Evolutionary conservation across 1,139 yeast genomes (phyloP).

Genomic region (Yamadazyma mexicana): DNA sequence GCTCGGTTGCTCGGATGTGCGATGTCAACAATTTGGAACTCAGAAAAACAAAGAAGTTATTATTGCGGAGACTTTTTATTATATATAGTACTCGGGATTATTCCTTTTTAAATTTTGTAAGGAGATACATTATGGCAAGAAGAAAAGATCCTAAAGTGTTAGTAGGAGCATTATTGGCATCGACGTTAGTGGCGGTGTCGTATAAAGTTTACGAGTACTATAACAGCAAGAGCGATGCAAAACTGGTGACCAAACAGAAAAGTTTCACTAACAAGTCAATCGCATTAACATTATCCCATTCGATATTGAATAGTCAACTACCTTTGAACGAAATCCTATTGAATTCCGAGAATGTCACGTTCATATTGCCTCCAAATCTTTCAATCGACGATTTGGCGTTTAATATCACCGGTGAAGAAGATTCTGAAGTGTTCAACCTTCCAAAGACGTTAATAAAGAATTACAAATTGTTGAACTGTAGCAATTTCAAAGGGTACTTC

Average conservation of each 20-base stretch:
- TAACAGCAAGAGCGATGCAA: background rate
- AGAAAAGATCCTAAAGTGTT: slow-evolving; percentile 32
- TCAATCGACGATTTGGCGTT: slow-evolving; percentile 40
- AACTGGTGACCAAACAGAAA: slow-evolving; percentile 10
- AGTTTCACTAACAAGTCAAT: slow-evolving; percentile 36
- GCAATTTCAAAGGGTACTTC: slow-evolving; percentile 44
- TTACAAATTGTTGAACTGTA: slow-evolving; percentile 43
- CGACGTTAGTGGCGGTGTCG: slow-evolving; percentile 36
- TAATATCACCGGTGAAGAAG: slow-evolving; percentile 8
- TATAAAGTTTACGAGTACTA: slow-evolving; percentile 33
- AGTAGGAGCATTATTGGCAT: slow-evolving; percentile 38
- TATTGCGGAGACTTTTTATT: too few species aligned
- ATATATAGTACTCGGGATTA: too few species aligned
- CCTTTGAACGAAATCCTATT: slow-evolving; percentile 42
- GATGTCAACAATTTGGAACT: background rate
- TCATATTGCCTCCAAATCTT: slow-evolving; percentile 48
- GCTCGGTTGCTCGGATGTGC: slow-evolving; percentile 1
- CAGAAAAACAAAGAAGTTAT: too few species aligned
- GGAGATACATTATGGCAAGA: too few species aligned
- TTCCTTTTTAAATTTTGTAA: too few species aligned
- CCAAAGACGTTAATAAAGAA: slow-evolving; percentile 26
- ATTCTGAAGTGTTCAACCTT: slow-evolving; percentile 14
- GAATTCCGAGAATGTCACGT: slow-evolving; percentile 43
- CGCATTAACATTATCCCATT: slow-evolving; percentile 46
- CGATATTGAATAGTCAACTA: slow-evolving; percentile 38